These are phyloP conservation scores for Saccharomycopsis sp. DNA, from an alignment of 805 yeast genomes.

Conservation along the genomic window DNA sequence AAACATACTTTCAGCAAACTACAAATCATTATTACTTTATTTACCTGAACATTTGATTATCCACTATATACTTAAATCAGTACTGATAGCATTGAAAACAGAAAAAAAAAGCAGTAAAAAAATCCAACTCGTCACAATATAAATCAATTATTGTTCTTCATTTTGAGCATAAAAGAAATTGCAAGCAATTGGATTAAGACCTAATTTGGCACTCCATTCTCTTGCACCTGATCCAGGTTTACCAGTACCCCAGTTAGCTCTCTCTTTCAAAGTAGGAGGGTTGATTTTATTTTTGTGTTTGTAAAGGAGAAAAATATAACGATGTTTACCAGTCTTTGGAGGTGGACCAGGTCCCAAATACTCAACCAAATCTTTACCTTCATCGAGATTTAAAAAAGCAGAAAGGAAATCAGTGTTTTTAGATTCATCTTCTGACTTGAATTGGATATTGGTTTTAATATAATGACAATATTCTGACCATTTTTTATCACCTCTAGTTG, in stretches of 20 bases:
- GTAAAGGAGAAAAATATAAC: conserved; percentile 70
- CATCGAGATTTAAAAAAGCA: conserved; percentile 25
- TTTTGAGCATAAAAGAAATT: conserved; percentile 82
- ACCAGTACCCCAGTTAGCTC: conserved; percentile 84
- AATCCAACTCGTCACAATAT: too few relatives aligned
- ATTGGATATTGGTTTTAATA: conserved; percentile 44
- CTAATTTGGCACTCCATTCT: conserved; percentile 58
- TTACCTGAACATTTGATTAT: too few relatives aligned
- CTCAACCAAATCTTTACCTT: conserved; percentile 30
- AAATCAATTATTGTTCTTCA: conserved; percentile 9
- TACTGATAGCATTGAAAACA: too few relatives aligned
- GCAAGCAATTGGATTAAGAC: conserved; percentile 57
- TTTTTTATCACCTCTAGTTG: conserved; percentile 67
- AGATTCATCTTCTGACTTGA: conserved; percentile 25
- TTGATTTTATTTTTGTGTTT: conserved; percentile 37
- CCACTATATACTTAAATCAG: too few relatives aligned
- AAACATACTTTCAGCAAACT: too few relatives aligned
- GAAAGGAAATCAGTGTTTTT: conserved; percentile 22
- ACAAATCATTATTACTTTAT: too few relatives aligned
- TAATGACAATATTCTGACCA: conserved; percentile 87
- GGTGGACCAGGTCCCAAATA: conserved; percentile 92
- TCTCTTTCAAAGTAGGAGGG: conserved; percentile 23
- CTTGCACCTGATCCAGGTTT: conserved; percentile 67
- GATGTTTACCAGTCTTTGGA: conserved; percentile 71
- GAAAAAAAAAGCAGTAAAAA: too few relatives aligned